A percentile compares a stretch with the other conserved stretches of the same genome.
Evolutionary conservation across 768 basidiomycete genomes (phyloP).

Genomic region (Rhodotorula toruloides): DNA sequence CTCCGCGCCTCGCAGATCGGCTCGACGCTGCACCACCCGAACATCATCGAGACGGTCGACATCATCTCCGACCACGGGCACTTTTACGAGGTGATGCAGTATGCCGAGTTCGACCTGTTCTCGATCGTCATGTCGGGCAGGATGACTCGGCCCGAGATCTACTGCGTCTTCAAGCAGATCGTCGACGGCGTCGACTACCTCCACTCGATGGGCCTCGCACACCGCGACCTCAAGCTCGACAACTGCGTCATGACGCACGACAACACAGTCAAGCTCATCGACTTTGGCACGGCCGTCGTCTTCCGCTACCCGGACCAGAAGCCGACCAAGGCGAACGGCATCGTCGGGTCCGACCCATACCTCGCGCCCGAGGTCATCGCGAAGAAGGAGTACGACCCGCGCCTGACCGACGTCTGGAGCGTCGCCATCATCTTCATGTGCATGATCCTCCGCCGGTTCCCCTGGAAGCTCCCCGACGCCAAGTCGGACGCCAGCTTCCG

Average conservation of each 20-base stretch:
- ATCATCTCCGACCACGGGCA: slow-evolving; percentile 97
- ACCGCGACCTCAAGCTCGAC: slow-evolving; percentile 97
- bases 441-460: slow-evolving; percentile 95
- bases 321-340: slow-evolving; percentile 68
- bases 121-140: slow-evolving; percentile 99
- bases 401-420: slow-evolving; percentile 98
- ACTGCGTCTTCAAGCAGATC: slow-evolving; percentile 98
- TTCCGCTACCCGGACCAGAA: slow-evolving; percentile 93
- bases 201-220: slow-evolving; percentile 93
- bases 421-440: slow-evolving; percentile 98
- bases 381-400: slow-evolving; percentile 78
- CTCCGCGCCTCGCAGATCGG: slow-evolving; percentile 6
- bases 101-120: slow-evolving; percentile 96
- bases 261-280: slow-evolving; percentile 96
- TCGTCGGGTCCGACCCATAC: slow-evolving; percentile 97
- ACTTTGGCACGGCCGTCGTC: slow-evolving; percentile 99
- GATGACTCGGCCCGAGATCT: slow-evolving; percentile 96
- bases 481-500: slow-evolving; percentile 88
- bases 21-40: slow-evolving; percentile 83
- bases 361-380: slow-evolving; percentile 90
- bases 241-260: slow-evolving; percentile 98
- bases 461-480: slow-evolving; percentile 96
- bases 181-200: slow-evolving; percentile 97
- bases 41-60: slow-evolving; percentile 96
- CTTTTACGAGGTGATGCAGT: slow-evolving; percentile 99